phyloP scores from a whole-genome alignment of 352 stramenopile genomes.

The Phytophthora foliorum region DNA sequence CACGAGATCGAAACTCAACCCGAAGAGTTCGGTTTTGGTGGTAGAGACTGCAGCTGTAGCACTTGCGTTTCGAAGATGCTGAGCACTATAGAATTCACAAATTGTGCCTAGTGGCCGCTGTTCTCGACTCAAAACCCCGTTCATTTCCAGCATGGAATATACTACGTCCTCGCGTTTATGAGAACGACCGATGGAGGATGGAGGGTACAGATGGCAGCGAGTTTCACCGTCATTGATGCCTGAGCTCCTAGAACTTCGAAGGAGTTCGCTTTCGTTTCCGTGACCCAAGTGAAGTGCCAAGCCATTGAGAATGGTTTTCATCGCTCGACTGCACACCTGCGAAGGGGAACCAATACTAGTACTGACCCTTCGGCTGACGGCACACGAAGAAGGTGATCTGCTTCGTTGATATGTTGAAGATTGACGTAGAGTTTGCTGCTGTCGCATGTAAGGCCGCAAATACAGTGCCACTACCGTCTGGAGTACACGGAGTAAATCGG shows the following conservation, averaged over 20 bases:
- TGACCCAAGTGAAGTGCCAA: slow-evolving; percentile 56
- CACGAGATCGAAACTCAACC: slow-evolving; percentile 70
- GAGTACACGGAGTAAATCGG: slow-evolving; percentile 58
- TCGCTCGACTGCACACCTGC: slow-evolving; percentile 33
- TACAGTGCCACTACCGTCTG: slow-evolving; percentile 67
- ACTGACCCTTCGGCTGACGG: slow-evolving; percentile 8
- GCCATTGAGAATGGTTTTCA: slow-evolving; percentile 60
- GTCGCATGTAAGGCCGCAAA: slow-evolving; percentile 48
- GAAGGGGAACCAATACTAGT: slow-evolving; percentile 26
- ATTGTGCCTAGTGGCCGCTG: slow-evolving; percentile 75
- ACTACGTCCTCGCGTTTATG: slow-evolving; percentile 69
- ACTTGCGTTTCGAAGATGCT: slow-evolving; percentile 48
- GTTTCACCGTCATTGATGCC: slow-evolving; percentile 20
- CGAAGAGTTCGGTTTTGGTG: slow-evolving; percentile 60
- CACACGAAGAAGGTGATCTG: slow-evolving; percentile 17
- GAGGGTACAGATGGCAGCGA: slow-evolving; percentile 28
- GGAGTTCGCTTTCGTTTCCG: slow-evolving; percentile 28
- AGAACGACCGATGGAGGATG: slow-evolving; percentile 24
- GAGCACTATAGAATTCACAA: slow-evolving; percentile 78
- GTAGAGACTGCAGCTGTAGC: slow-evolving; percentile 23
- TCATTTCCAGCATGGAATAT: slow-evolving; percentile 86
- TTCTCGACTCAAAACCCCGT: slow-evolving; percentile 64
- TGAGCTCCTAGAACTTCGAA: slow-evolving; percentile 4
- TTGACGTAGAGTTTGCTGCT: slow-evolving; percentile 15
- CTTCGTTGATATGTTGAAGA: slow-evolving; percentile 15